Evolutionary conservation across 1,284 basidiomycete genomes (phyloP).

Genomic region (Puccinia novopanici): DNA sequence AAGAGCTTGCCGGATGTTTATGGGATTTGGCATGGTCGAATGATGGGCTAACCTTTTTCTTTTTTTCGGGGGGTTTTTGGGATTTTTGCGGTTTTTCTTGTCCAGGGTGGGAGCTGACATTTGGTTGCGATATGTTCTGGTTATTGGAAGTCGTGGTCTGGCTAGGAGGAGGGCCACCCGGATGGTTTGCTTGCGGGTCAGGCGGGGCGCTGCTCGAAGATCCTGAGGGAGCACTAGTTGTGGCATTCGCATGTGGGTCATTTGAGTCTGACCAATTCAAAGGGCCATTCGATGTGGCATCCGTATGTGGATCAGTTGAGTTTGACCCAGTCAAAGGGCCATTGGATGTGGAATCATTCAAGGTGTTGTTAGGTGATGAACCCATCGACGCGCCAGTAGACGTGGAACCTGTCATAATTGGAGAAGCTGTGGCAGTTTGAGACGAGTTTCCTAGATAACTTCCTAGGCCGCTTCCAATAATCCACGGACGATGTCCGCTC

Average conservation of each 20-base stretch:
- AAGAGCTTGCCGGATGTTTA: too few relatives aligned
- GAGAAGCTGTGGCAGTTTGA: neutral
- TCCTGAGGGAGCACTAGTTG: neutral
- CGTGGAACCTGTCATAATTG: neutral
- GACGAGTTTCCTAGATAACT: constrained; percentile 12
- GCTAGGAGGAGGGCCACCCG: neutral
- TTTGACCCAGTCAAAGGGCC: neutral
- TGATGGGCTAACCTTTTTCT: neutral
- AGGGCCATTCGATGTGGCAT: too few relatives aligned
- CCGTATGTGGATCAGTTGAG: neutral
- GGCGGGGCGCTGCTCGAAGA: neutral
- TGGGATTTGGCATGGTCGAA: neutral
- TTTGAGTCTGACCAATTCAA: too few relatives aligned
- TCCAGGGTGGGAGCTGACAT: neutral
- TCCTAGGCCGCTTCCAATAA: constrained; percentile 43
- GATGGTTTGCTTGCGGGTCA: constrained; percentile 1
- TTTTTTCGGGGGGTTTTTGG: neutral
- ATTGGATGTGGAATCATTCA: neutral
- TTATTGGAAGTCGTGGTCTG: neutral
- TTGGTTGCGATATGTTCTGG: neutral
- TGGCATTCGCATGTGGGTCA: too few relatives aligned
- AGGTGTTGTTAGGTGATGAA: neutral
- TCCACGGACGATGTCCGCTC: constrained; percentile 44
- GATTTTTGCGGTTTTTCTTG: neutral
- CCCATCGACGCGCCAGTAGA: neutral